Evolutionary conservation across 116 monocot genomes (phyloP).

Genomic region (Zostera marina): DNA sequence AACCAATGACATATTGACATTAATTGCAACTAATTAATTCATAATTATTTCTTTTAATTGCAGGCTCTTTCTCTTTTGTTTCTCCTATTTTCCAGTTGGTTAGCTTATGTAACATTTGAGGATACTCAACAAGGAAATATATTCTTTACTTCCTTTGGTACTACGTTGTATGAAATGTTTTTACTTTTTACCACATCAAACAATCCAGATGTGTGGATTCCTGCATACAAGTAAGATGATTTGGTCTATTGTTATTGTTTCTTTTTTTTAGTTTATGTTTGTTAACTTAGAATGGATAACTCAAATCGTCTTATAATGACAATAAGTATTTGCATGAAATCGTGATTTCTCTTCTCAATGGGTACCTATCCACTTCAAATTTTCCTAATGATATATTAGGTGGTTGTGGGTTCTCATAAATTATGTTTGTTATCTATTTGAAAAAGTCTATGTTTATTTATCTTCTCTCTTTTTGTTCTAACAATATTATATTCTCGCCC

Average conservation of each 20-base stretch:
- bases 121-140: conserved; percentile 80
- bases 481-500: no score
- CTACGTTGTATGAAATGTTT: conserved; percentile 94
- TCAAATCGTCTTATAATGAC: no score
- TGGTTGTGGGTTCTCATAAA: no score
- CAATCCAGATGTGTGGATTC: conserved; percentile 99
- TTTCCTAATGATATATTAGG: no score
- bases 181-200: conserved; percentile 97
- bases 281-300: background rate
- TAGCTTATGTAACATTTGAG: conserved; percentile 96
- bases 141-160: conserved; percentile 56
- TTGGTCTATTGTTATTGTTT: background rate
- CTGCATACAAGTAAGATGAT: conserved; percentile 89
- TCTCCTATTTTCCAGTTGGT: conserved; percentile 83
- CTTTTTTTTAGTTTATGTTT: background rate
- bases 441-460: no score
- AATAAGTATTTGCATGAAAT: no score
- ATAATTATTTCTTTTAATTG: conserved; percentile 7
- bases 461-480: no score
- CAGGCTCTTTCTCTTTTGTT: conserved; percentile 84
- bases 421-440: no score
- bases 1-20: no score
- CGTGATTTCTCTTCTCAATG: no score
- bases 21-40: no score
- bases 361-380: no score